These are phyloP conservation scores for Pleurotus djamor DNA, from an alignment of 768 basidiomycete species.

Conservation along the genomic window DNA sequence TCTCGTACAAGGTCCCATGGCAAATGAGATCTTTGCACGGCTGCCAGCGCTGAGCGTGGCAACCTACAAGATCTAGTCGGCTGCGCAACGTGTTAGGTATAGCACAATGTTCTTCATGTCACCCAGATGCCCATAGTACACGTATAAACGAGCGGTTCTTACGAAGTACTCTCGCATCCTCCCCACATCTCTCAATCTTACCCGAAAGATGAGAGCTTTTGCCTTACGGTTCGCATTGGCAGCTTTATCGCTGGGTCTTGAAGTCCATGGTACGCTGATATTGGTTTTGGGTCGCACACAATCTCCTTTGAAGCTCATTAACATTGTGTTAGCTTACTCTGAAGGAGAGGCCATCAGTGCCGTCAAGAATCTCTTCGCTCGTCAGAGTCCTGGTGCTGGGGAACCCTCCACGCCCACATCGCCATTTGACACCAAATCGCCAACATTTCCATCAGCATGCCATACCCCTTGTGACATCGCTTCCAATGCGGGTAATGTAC, in stretches of 20 bases:
- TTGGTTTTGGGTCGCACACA: too few relatives aligned
- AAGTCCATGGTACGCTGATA: conserved; percentile 1
- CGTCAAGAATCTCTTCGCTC: background rate
- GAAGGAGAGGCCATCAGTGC: background rate
- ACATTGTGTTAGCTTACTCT: background rate
- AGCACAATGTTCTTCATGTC: conserved; percentile 4
- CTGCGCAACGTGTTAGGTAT: background rate
- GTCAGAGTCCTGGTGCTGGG: conserved; percentile 1
- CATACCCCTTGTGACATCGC: background rate
- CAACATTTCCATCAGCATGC: background rate
- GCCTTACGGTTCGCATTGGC: background rate
- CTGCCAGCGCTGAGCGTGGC: background rate
- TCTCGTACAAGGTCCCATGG: background rate
- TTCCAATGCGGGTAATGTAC: conserved; percentile 1
- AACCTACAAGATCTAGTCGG: conserved; percentile 2
- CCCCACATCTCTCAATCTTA: conserved; percentile 1
- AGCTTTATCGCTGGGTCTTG: background rate
- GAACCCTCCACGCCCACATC: background rate
- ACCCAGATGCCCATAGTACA: background rate
- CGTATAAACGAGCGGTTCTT: background rate
- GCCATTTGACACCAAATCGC: conserved; percentile 4
- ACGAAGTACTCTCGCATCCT: background rate
- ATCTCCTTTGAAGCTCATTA: too few relatives aligned
- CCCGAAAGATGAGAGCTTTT: conserved; percentile 2
- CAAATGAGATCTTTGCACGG: background rate